Conservation (phyloP, 768 basidiomycete species). For the Amanita rimosa region DNA sequence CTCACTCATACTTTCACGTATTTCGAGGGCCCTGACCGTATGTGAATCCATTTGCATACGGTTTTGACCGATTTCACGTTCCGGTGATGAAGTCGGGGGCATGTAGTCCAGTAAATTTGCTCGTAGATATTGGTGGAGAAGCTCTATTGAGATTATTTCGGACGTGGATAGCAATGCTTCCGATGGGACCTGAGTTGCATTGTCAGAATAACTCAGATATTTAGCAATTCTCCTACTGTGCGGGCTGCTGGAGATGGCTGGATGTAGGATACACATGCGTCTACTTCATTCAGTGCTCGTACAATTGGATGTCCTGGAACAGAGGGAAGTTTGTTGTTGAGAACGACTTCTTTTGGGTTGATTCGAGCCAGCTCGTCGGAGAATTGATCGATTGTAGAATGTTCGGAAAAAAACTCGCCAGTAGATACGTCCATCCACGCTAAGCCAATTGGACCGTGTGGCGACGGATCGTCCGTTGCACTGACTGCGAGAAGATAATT, state of each 20-base stretch:
- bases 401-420: conserved; percentile 82
- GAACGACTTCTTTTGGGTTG: conserved; percentile 72
- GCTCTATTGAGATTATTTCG: background rate
- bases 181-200: background rate
- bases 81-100: conserved; percentile 50
- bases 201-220: background rate
- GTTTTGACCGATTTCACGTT: conserved; percentile 37
- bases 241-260: conserved; percentile 4
- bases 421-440: conserved; percentile 96
- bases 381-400: conserved; percentile 38
- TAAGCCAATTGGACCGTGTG: conserved; percentile 37
- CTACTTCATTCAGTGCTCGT: conserved; percentile 40
- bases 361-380: conserved; percentile 80
- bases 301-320: conserved; percentile 34
- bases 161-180: background rate
- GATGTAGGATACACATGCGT: conserved; percentile 41
- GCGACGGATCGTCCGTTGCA: conserved; percentile 7
- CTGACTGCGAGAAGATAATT: conserved; percentile 77
- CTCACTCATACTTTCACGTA: conserved; percentile 63
- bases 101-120: conserved; percentile 68
- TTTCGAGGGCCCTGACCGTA: conserved; percentile 83
- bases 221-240: background rate
- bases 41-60: conserved; percentile 88
- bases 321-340: conserved; percentile 30
- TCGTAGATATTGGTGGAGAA: conserved; percentile 35